Conservation (phyloP, 2,329 filamentous ascomycete species). For the Aspergillus persii region DNA sequence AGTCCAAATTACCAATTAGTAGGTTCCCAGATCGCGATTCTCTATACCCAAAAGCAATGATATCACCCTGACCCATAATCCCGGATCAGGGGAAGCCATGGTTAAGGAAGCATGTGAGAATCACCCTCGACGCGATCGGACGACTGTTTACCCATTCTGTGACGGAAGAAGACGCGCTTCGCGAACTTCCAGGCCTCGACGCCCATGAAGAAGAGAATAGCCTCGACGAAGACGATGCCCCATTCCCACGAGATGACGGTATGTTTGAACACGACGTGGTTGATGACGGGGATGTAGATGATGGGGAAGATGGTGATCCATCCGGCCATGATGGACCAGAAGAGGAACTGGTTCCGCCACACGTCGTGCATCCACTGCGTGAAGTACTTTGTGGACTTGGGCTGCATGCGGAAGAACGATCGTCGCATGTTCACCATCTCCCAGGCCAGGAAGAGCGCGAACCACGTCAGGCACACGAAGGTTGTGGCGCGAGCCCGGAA, state of each 20-base stretch:
- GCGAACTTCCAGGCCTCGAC: slow-evolving; percentile 64
- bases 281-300: slow-evolving; percentile 65
- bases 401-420: slow-evolving; percentile 70
- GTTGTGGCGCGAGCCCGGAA: slow-evolving; percentile 69
- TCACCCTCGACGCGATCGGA: background rate
- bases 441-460: slow-evolving; percentile 72
- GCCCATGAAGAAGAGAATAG: slow-evolving; percentile 59
- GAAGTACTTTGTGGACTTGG: slow-evolving; percentile 57
- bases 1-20: background rate
- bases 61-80: slow-evolving; percentile 12
- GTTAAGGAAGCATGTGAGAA: slow-evolving; percentile 12
- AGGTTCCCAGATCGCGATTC: background rate
- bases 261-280: slow-evolving; percentile 63
- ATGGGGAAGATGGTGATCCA: slow-evolving; percentile 56
- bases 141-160: slow-evolving; percentile 1
- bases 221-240: slow-evolving; percentile 61
- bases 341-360: slow-evolving; percentile 70
- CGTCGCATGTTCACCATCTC: slow-evolving; percentile 70
- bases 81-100: slow-evolving; percentile 16
- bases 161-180: slow-evolving; percentile 57
- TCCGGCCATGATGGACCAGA: slow-evolving; percentile 59
- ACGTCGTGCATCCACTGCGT: slow-evolving; percentile 65
- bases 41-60: background rate
- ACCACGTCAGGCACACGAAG: slow-evolving; percentile 72
- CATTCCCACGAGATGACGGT: slow-evolving; percentile 65